Percentiles rank a stretch among this genome's conserved stretches.
Evolutionary conservation across 768 basidiomycete species (phyloP).

Genomic region (Phylloporus arenicola): DNA sequence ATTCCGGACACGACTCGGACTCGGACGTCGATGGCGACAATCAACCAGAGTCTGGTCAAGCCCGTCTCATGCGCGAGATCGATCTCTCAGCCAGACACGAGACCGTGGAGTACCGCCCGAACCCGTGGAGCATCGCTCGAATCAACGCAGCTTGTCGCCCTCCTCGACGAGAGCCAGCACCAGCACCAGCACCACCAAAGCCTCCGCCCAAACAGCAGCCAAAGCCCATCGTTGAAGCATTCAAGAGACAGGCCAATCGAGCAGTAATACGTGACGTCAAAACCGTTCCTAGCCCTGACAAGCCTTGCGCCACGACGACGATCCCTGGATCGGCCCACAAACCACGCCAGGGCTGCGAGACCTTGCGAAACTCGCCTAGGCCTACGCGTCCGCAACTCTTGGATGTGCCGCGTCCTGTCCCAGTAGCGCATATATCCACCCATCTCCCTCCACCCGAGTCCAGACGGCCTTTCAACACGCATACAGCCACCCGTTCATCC

Average conservation of each 20-base stretch:
- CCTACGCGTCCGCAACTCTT: neutral
- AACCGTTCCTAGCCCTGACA: neutral
- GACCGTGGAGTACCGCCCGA: conserved; percentile 59
- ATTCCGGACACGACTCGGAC: conserved; percentile 9
- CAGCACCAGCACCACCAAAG: neutral
- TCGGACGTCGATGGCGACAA: conserved; percentile 3
- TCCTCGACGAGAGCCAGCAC: neutral
- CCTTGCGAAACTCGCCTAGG: neutral
- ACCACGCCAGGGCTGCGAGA: neutral
- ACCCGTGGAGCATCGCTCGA: conserved; percentile 78
- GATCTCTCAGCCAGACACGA: conserved; percentile 61
- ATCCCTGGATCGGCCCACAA: neutral
- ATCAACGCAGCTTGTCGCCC: conserved; percentile 63
- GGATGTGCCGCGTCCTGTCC: neutral
- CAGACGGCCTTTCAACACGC: neutral
- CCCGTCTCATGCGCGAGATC: conserved; percentile 40
- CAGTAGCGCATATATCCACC: conserved; percentile 17
- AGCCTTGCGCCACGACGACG: neutral
- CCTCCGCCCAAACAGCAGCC: conserved; percentile 12
- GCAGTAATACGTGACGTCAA: neutral
- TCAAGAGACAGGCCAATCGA: conserved; percentile 38
- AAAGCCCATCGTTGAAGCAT: conserved; percentile 41
- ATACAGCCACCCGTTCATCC: conserved; percentile 1
- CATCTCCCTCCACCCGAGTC: neutral
- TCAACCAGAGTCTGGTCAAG: conserved; percentile 18